Evolutionary conservation across 2,329 filamentous ascomycete genomes (phyloP), one percentile per base, ranked within the genome.

Genomic region (Trichoderma sp.): DNA sequence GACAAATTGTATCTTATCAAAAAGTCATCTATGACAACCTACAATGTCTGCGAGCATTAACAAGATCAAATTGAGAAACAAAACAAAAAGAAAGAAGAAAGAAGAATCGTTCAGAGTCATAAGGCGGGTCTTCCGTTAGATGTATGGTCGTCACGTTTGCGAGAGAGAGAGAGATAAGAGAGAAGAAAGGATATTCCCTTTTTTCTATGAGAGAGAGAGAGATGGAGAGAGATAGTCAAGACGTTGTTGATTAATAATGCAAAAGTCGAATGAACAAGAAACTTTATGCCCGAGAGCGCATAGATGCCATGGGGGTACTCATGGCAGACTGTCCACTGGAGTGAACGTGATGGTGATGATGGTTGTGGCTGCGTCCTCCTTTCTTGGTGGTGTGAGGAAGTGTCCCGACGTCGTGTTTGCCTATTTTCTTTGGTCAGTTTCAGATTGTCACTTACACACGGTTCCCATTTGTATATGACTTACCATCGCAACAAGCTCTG

Each of bases 401-500:
- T 70, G 85, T 89, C 70, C 89, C 87, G 63, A 94, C 92, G 79
- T 94, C 91, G 77, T 94, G 92, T 83, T 92, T 93, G 76, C 91
- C 90, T 92, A 64, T 3, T 39, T 18, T 39, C 3, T 39, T n/a
- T n/a, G 39, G 47, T 67, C 24, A 67, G 28, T 21, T 39, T 21
- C 12, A 6, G 4, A 28, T 28, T 3, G n/a, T 36, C 9, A n/a
- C 5, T 30, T 6, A 34, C 14, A 39, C 8, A 24, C 28, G 5
- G 24, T 6, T 21, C 24, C 21, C n/a, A 24, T 32, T 21, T 5
- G 3, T 0, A 14, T n/a, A 32, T 26, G 15, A 67, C 91, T 88
- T 87, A 95, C 95, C 96, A 88, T 98, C 96, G 82, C 96, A 99
- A 84, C 96, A 99, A 73, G 95, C 95, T 79, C 96, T 88, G 75